Evolutionary conservation across 176 grass and related monocot species (phyloP), one percentile per base, ranked within the genome.

Genomic region (Hsuehochloa calcarea): DNA sequence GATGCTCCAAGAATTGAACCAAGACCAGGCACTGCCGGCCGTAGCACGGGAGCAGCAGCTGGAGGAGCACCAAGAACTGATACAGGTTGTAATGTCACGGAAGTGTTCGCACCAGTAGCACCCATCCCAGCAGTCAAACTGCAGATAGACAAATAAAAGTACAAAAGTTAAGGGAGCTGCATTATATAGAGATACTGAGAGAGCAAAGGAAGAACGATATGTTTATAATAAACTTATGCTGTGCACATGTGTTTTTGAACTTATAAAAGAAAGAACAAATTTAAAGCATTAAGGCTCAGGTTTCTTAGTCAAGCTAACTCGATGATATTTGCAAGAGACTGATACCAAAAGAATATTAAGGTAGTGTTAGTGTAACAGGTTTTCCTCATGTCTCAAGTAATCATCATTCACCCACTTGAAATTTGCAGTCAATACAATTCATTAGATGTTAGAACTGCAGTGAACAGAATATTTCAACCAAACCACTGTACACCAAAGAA

Each of bases 51-150:
- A 56, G 89, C 13, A 61, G 70, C 54, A 39, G 82, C 43, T 55
- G 84, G 88, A 88, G 93, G 81, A 85, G 86, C 84, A 75, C 96
- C 96, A 59, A 99, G 90, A 83, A 92, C 90, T 69, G 96, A 94
- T 78, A 78, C 69, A 92, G 91, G 40, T 56, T 89, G 85, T 66
- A 91, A 34, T 35, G 81, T 38, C 52, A 79, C 64, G 14, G 91
- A 59, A 75, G 92, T 65, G 59, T 37, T 92, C 59, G 26, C 79
- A 77, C 68, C 81, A 81, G 93, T 45, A 79, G 84, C 17, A 60
- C 66, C 84, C 79, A 89, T 74, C 62, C 89, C 93, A 77, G 87
- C 56, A 61, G 93, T 75, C 25, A 94, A 90, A 88, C 91, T 99
- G 88, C 77, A 87, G 46, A 86, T 46, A 64, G 38, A 38, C 62